phyloP scores from a whole-genome alignment of 805 yeast genomes.

The Candida khao-thaluensis region DNA sequence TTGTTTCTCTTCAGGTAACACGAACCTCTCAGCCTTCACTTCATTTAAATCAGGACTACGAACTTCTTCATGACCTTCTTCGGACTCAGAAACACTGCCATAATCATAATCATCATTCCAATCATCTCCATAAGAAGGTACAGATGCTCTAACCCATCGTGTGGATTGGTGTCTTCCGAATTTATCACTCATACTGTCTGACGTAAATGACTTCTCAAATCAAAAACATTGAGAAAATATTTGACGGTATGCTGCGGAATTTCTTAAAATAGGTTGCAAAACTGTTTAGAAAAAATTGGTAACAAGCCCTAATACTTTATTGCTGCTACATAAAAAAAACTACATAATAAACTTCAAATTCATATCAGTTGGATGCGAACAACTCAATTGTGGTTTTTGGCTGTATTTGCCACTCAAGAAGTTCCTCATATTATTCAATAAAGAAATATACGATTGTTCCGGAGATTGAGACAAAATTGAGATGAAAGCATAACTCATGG shows the following conservation, averaged over 20 bases:
- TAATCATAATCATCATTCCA: constrained; percentile 39
- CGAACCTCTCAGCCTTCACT: constrained; percentile 18
- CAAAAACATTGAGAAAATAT: background rate
- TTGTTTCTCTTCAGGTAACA: constrained; percentile 12
- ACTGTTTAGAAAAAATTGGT: too few species aligned
- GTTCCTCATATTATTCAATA: constrained; percentile 37
- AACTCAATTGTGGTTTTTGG: constrained; percentile 41
- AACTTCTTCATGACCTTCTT: constrained; percentile 11
- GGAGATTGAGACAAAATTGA: constrained; percentile 26
- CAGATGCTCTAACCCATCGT: constrained; percentile 44
- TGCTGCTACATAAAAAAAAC: too few species aligned
- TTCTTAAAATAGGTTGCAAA: constrained; percentile 3
- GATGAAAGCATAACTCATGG: constrained; percentile 41
- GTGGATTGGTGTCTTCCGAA: constrained; percentile 44
- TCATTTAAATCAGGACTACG: constrained; percentile 11
- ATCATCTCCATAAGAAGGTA: constrained; percentile 43
- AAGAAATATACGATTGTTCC: constrained; percentile 33
- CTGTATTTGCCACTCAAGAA: constrained; percentile 31
- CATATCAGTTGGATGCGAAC: constrained; percentile 40
- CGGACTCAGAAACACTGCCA: constrained; percentile 15
- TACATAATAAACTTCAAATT: constrained; percentile 33
- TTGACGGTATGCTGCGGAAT: background rate
- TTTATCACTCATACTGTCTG: constrained; percentile 28
- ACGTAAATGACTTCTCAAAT: background rate
- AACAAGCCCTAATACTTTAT: too few species aligned